Base-by-base conservation (phyloP, 352 stramenopile species). In the Globisporangium solare region DNA sequence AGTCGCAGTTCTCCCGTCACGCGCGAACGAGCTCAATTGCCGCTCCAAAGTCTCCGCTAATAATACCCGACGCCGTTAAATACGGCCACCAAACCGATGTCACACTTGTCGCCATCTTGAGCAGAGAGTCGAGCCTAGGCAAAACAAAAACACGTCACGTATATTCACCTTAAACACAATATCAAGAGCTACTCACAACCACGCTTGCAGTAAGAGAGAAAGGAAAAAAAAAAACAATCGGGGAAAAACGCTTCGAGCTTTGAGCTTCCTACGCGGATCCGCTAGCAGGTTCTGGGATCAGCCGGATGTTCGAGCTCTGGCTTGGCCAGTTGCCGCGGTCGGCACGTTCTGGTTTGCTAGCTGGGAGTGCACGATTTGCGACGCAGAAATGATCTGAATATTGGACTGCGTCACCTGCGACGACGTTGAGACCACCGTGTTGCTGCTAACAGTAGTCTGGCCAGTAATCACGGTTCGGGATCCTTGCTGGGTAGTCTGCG, bases 371-470 rank as follows among this genome's bases (percentile, higher is more conserved):
- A 43, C 10, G 13, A n/a, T n/a, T 43, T 43, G 13, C 12, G 39
- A 31, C 11, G 47, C 15, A 40, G 54, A 18, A 40, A 55, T 24
- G 47, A 55, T 51, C 47, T 61, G 55, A 45, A 55, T 61, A 47
- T 55, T 61, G 55, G 47, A 55, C 21, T 43, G 39, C n/a, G 17
- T 43, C 17, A n/a, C 39, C 17, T 43, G 39, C 1, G 39, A 43
- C 14, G 53, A 37, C 27, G 51, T 32, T 21, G 22, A 15, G 13
- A 42, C 43, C 7, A 54, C 35, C 2, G 14, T 47, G 13, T n/a
- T 20, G 40, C 40, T 57, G 22, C 22, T 55, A 15, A 43, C 39
- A 43, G 54, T 1, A 13, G 46, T 47, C 54, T 48, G 35, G 14
- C 6, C 17, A 14, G 27, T 52, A 41, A 52, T 20, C n/a, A 42